A percentile compares a stretch with the other conserved stretches of the same genome.
These are phyloP conservation scores for Hypsizygus marmoreus DNA, from an alignment of 768 basidiomycete genomes.

Conservation along the genomic window DNA sequence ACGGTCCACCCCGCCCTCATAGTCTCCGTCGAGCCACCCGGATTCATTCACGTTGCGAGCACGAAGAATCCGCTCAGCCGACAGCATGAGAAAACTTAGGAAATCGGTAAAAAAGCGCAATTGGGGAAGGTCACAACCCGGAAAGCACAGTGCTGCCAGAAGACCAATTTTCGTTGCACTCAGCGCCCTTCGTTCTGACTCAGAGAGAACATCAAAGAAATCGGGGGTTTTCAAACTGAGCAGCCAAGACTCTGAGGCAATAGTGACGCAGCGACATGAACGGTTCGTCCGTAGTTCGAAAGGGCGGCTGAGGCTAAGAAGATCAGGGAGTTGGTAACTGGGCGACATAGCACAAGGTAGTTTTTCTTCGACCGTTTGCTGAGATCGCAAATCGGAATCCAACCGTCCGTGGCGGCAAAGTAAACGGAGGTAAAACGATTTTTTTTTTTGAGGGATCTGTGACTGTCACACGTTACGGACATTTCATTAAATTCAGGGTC, in stretches of 20 bases:
- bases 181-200: conserved; percentile 28
- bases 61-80: conserved; percentile 27
- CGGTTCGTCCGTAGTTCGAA: conserved; percentile 42
- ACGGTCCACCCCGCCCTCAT: conserved; percentile 10
- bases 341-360: conserved; percentile 15
- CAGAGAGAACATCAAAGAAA: conserved; percentile 19
- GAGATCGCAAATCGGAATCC: too few species aligned
- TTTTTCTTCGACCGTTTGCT: too few species aligned
- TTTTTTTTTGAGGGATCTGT: conserved; percentile 3
- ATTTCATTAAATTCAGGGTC: conserved; percentile 20
- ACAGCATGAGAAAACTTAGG: conserved; percentile 40
- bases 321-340: conserved; percentile 47
- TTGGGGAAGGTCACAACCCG: conserved; percentile 58
- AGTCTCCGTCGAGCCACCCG: conserved; percentile 21
- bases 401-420: too few species aligned
- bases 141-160: conserved; percentile 60
- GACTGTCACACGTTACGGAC: conserved; percentile 12
- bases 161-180: conserved; percentile 43
- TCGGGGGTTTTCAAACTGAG: conserved; percentile 18
- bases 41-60: conserved; percentile 11
- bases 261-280: conserved; percentile 33
- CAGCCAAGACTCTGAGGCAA: conserved; percentile 35
- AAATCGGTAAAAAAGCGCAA: conserved; percentile 55
- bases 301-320: conserved; percentile 31
- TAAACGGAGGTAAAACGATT: too few species aligned